phyloP scores from a whole-genome alignment of 495 filamentous ascomycete species.

The Penicillium soppii region DNA sequence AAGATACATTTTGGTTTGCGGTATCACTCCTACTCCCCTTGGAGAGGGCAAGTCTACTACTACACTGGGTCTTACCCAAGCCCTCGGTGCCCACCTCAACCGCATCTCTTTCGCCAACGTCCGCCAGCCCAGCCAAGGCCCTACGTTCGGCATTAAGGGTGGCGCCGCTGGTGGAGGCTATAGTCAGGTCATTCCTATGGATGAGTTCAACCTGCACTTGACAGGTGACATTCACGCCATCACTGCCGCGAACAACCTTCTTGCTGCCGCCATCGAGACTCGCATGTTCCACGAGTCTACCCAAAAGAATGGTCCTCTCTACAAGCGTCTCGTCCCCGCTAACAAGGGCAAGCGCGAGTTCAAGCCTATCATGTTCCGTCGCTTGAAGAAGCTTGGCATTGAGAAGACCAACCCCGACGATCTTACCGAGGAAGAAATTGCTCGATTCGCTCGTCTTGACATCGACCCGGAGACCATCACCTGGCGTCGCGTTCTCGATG shows the following conservation, averaged over 20 bases:
- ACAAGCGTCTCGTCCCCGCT: conserved; percentile 80
- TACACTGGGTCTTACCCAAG: conserved; percentile 93
- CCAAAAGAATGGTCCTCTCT: conserved; percentile 88
- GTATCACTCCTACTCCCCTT: conserved; percentile 96
- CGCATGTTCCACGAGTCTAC: conserved; percentile 97
- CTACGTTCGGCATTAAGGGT: conserved; percentile 98
- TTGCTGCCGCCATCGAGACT: conserved; percentile 97
- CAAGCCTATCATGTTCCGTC: conserved; percentile 83
- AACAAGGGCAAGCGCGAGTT: conserved; percentile 91
- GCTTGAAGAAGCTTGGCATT: conserved; percentile 92
- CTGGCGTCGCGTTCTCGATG: conserved; percentile 93
- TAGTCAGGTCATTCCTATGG: conserved; percentile 99
- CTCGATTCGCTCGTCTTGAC: conserved; percentile 84
- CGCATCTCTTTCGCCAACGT: conserved; percentile 94
- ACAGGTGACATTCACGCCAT: conserved; percentile 98
- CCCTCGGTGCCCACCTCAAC: conserved; percentile 85
- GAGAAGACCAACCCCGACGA: conserved; percentile 90
- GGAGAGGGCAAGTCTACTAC: conserved; percentile 98
- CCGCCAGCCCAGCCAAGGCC: conserved; percentile 93
- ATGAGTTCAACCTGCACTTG: conserved; percentile 97
- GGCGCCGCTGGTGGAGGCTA: conserved; percentile 96
- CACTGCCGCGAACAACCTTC: conserved; percentile 93
- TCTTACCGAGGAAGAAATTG: conserved; percentile 85
- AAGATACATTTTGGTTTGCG: conserved; percentile 85
- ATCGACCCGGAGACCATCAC: conserved; percentile 97